These are phyloP conservation scores for Ciborinia camelliae DNA, from an alignment of 2,329 filamentous ascomycete species.

Conservation along the genomic window DNA sequence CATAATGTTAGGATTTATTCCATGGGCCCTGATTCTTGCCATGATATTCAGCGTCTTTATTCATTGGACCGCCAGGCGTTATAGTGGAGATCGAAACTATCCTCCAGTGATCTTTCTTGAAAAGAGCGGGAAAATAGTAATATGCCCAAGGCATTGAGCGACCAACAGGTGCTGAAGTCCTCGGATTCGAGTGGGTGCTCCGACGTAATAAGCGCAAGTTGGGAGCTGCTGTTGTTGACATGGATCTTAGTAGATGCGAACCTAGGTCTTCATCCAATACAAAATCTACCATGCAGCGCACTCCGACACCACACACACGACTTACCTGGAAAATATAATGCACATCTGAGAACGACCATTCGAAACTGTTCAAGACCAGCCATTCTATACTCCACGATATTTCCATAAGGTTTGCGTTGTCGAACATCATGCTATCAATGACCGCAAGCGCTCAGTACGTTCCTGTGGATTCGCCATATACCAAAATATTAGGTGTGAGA, in stretches of 20 bases:
- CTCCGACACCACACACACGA: background rate
- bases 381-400: background rate
- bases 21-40: conserved; percentile 39
- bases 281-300: background rate
- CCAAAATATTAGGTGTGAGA: background rate
- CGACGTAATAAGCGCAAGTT: background rate
- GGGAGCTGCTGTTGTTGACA: background rate
- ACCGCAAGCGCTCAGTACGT: no score
- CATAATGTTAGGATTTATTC: conserved; percentile 39
- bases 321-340: background rate
- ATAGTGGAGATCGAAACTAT: background rate
- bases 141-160: background rate
- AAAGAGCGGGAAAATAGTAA: background rate
- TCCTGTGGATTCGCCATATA: background rate
- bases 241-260: background rate
- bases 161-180: background rate
- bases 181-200: background rate
- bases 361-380: background rate
- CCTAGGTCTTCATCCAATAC: background rate
- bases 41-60: conserved; percentile 38
- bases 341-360: background rate
- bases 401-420: background rate
- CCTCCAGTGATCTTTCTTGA: background rate
- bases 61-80: conserved; percentile 28
- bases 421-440: background rate